Base-by-base conservation (phyloP, 129 eudicot genomes). In the Artemisia tridentata region DNA sequence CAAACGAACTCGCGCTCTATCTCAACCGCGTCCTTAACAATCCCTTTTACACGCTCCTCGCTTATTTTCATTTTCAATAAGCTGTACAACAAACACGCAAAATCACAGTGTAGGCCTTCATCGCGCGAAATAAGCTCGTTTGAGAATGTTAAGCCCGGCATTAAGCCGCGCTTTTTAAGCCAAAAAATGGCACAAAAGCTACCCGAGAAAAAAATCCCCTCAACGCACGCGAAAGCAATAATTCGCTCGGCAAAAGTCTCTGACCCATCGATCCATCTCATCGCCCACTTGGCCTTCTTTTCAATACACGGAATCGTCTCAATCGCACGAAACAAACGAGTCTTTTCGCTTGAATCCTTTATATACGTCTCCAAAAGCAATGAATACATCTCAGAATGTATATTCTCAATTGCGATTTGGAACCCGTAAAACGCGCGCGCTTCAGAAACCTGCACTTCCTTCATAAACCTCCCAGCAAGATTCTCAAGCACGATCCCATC, bases 351-450 rank as follows among this genome's bases (percentile, higher is more conserved):
- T 0, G 91, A 78, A 56, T 91, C 97, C 54, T 84, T 85, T 16
- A 91, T 91, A 68, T 87, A 88, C 1, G 90, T 31, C 63, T 91
- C 95, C 16, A 91, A 71, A 2, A 91, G 72, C 6, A 91, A 80
- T 6, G 84, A 76, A 65, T 91, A 91, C 97, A 91, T 91, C 75
- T 91, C 97, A 11, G 95, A 87, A 75, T 91, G 97, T 53, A 91
- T 91, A 62, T 91, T 91, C 31, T 91, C 97, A 4, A 91, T 91
- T 2, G 97, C 97, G 27, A 91, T 91, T 60, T 91, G 97, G 77
- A 91, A 91, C 8, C 97, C 97, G 62, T 91, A 91, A 61, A 91
- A 91, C 8, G 97, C 97, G 31, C 97, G 89, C 23, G 97, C 97
- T 78, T 91, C 97, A 8, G 97, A 65, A 9, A 91, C 79, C 45